Conservation (phyloP, 164 flowering plant genomes). For the Echeveria elegans region DNA sequence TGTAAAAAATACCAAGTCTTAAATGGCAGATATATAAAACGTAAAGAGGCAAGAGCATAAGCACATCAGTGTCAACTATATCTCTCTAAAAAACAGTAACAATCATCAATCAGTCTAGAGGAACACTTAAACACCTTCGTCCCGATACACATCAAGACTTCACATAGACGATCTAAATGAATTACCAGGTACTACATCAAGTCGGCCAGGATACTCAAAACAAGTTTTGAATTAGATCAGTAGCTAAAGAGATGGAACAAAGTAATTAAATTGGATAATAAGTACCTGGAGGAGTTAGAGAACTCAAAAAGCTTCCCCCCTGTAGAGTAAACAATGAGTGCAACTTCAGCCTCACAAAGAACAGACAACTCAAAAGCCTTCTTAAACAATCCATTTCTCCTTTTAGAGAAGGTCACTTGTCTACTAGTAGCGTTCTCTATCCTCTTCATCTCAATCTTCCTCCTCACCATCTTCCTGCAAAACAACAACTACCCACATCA, state of each 20-base stretch:
- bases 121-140: not conserved
- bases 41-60: no score
- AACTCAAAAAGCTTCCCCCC: constrained; percentile 16
- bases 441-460: constrained; percentile 7
- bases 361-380: constrained; percentile 17
- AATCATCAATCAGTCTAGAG: not conserved
- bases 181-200: not conserved
- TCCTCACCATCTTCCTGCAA: constrained; percentile 9
- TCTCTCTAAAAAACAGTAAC: not conserved
- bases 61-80: not conserved
- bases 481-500: not conserved
- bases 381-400: constrained; percentile 15
- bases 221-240: not conserved
- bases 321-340: constrained; percentile 5
- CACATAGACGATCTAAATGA: no score
- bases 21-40: no score
- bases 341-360: constrained; percentile 17
- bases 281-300: constrained; percentile 14
- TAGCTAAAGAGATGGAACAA: not conserved
- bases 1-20: no score
- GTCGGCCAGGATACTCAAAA: not conserved
- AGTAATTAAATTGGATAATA: no score
- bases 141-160: not conserved
- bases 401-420: constrained; percentile 12
- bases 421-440: constrained; percentile 8